These are phyloP conservation scores for Tetrastigma voinierianum DNA, from an alignment of 164 flowering plant species.

Conservation along the genomic window DNA sequence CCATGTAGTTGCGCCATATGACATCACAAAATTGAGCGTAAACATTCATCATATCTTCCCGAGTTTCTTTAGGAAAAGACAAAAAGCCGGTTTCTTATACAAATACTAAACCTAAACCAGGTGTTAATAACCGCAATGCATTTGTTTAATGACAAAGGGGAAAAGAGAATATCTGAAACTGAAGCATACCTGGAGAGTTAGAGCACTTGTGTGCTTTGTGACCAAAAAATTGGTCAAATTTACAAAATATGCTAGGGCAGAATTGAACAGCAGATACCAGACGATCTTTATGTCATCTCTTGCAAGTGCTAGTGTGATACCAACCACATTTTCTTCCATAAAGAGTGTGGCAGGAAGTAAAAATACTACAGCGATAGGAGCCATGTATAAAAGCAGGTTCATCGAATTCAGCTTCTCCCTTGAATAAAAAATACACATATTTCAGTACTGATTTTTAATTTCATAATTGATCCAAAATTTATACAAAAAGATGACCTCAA, in stretches of 20 bases:
- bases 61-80: too few relatives aligned
- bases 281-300: slow-evolving; percentile 59
- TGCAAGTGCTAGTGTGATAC: slow-evolving; percentile 62
- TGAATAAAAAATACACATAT: slow-evolving; percentile 3
- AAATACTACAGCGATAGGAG: slow-evolving; percentile 69
- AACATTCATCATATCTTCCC: too few relatives aligned
- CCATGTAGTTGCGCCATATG: too few relatives aligned
- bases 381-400: slow-evolving; percentile 71
- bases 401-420: slow-evolving; percentile 79
- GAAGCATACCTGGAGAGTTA: slow-evolving; percentile 58
- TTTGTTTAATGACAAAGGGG: neutral
- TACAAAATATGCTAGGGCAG: slow-evolving; percentile 64
- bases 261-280: slow-evolving; percentile 64
- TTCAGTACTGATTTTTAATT: slow-evolving; percentile 4
- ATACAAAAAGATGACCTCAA: neutral
- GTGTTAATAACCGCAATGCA: neutral
- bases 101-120: too few relatives aligned
- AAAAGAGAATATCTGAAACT: slow-evolving; percentile 7
- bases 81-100: too few relatives aligned
- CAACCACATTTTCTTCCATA: slow-evolving; percentile 70
- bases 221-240: slow-evolving; percentile 72
- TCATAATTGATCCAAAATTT: neutral
- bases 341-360: slow-evolving; percentile 67
- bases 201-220: slow-evolving; percentile 71
- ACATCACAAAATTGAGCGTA: too few relatives aligned